These are phyloP conservation scores for Lactifluus hygrophoroides DNA, from an alignment of 768 basidiomycete genomes.

Conservation along the genomic window DNA sequence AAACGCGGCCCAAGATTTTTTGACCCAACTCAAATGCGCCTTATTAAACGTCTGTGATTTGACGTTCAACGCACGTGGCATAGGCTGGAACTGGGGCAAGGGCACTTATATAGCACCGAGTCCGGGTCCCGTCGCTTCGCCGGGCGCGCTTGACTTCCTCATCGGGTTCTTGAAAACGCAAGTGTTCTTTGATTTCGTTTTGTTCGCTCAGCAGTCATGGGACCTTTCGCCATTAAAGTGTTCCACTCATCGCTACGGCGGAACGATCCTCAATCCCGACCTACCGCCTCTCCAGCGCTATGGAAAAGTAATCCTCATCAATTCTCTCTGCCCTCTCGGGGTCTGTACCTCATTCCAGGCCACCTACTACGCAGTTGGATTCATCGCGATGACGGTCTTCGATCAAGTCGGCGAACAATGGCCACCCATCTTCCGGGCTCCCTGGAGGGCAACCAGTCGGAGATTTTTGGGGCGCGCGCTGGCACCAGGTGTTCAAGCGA, in stretches of 20 bases:
- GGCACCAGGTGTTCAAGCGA: slow-evolving; percentile 63
- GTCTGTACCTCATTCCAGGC: slow-evolving; percentile 14
- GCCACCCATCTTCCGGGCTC: slow-evolving; percentile 55
- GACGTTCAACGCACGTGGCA: slow-evolving; percentile 42
- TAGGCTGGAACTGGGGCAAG: slow-evolving; percentile 53
- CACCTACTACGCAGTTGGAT: slow-evolving; percentile 11
- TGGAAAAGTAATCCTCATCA: slow-evolving; percentile 14
- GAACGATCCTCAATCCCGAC: slow-evolving; percentile 32
- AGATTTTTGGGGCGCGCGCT: slow-evolving; percentile 54
- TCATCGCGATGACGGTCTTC: slow-evolving; percentile 9
- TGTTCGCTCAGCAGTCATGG: slow-evolving; percentile 19
- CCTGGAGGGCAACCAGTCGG: slow-evolving; percentile 52
- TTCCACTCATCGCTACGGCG: slow-evolving; percentile 25
- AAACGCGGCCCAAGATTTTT: background rate
- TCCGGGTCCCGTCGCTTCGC: slow-evolving; percentile 34
- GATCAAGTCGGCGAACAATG: slow-evolving; percentile 34
- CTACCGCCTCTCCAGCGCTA: slow-evolving; percentile 29
- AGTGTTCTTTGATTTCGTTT: slow-evolving; percentile 33
- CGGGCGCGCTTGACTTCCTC: slow-evolving; percentile 31
- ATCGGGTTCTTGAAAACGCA: slow-evolving; percentile 39
- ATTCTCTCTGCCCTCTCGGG: slow-evolving; percentile 20
- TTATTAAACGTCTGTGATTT: slow-evolving; percentile 40
- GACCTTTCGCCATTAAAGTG: slow-evolving; percentile 31
- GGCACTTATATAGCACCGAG: slow-evolving; percentile 27
- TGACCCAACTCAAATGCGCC: slow-evolving; percentile 8